Conservation (phyloP, 2,329 filamentous ascomycete species). For the Trichophyton rubrum region DNA sequence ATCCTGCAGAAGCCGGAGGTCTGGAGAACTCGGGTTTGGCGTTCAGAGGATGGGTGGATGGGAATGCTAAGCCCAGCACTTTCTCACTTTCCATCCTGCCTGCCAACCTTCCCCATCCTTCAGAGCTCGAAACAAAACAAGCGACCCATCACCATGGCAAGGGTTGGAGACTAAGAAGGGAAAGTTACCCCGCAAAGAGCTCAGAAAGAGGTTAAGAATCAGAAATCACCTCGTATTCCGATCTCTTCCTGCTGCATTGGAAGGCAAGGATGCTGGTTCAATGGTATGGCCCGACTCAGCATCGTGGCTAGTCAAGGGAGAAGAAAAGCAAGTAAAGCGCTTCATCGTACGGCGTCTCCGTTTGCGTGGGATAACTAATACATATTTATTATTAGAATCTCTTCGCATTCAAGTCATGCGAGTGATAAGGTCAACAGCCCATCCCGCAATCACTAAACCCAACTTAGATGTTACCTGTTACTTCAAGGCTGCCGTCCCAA, state of each 20-base stretch:
- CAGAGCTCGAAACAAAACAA: background rate
- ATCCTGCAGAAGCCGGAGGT: background rate
- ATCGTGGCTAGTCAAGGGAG: background rate
- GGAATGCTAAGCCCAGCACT: too few species aligned
- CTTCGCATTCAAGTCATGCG: background rate
- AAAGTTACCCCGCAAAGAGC: background rate
- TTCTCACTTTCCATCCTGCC: background rate
- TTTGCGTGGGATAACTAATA: background rate
- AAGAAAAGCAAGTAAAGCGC: background rate
- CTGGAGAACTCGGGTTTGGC: background rate
- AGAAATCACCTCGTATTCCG: background rate
- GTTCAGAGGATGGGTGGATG: background rate
- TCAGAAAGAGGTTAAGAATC: background rate
- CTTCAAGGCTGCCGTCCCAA: background rate
- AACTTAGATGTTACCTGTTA: background rate
- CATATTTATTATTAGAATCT: conserved; percentile 3
- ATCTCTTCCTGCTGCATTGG: background rate
- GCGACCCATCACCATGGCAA: background rate
- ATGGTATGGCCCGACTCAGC: background rate
- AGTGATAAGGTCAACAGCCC: background rate
- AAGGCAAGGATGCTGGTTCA: background rate
- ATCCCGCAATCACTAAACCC: background rate
- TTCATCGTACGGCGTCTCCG: background rate
- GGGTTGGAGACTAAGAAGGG: background rate
- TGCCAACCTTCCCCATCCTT: background rate